A percentile compares a stretch with the other conserved stretches of the same genome.
Conservation (phyloP, 2,329 filamentous ascomycete genomes). For the Celoporthe dispersa region DNA sequence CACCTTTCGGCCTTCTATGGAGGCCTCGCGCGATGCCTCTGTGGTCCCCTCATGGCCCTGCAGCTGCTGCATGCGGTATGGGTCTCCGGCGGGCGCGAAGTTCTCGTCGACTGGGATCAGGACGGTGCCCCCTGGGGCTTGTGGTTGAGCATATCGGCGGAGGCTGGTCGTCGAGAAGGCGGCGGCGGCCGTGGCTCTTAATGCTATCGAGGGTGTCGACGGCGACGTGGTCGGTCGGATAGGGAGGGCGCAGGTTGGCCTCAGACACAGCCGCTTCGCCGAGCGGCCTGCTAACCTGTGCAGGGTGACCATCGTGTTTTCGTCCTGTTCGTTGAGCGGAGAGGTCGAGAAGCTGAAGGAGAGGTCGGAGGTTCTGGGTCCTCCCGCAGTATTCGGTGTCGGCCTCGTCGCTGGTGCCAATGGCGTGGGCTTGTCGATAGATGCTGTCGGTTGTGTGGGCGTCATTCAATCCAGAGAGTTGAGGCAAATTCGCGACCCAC, state of each 20-base stretch:
- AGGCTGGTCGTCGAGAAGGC: constrained; percentile 66
- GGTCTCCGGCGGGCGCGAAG: constrained; percentile 56
- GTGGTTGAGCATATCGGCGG: constrained; percentile 65
- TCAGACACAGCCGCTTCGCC: constrained; percentile 69
- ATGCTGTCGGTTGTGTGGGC: constrained; percentile 18
- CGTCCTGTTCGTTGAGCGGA: constrained; percentile 34
- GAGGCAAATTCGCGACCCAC: constrained; percentile 18
- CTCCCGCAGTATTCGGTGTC: constrained; percentile 31
- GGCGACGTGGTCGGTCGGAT: constrained; percentile 32
- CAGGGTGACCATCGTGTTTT: constrained; percentile 69
- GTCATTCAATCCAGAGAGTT: constrained; percentile 22
- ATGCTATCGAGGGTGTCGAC: constrained; percentile 28
- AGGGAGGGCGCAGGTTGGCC: constrained; percentile 40
- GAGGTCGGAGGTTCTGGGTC: constrained; percentile 29
- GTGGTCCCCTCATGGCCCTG: constrained; percentile 47
- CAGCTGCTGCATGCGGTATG: constrained; percentile 51
- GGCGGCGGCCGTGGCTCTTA: constrained; percentile 38
- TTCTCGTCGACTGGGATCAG: constrained; percentile 68
- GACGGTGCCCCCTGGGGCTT: constrained; percentile 59
- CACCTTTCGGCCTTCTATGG: constrained; percentile 75
- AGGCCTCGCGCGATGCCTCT: constrained; percentile 54
- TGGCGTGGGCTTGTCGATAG: constrained; percentile 31
- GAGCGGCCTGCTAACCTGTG: constrained; percentile 73
- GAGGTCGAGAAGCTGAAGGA: constrained; percentile 34
- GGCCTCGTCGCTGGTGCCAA: constrained; percentile 39